A percentile compares a stretch with the other conserved stretches of the same genome.
Conservation (phyloP, 2,329 filamentous ascomycete genomes). For the Penicillium sp. region DNA sequence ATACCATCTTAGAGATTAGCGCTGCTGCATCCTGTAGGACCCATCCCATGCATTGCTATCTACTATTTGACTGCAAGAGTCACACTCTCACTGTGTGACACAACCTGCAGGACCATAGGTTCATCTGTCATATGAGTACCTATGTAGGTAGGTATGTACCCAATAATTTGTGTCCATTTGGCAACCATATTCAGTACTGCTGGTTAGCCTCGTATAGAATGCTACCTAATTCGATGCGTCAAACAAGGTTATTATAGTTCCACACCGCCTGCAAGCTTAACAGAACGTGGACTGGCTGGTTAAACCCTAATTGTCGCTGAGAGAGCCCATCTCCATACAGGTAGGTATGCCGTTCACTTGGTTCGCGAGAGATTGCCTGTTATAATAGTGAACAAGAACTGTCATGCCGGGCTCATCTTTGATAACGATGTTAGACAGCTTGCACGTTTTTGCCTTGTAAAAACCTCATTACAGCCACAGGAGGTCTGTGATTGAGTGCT, state of each 20-base stretch:
- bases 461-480: not conserved
- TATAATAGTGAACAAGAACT: constrained; percentile 5
- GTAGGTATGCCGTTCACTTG: not conserved
- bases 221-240: not conserved
- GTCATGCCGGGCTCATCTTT: constrained; percentile 1
- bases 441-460: not conserved
- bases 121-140: no score
- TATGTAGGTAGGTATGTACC: no score
- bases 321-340: not conserved
- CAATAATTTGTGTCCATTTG: not conserved
- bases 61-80: not conserved
- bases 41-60: not conserved
- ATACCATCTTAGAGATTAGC: not conserved
- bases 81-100: not conserved
- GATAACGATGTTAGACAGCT: constrained; percentile 2
- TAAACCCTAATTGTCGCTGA: not conserved
- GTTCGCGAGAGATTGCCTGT: not conserved
- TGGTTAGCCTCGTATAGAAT: not conserved
- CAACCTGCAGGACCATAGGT: not conserved
- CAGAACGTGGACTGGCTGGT: not conserved
- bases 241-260: not conserved
- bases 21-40: not conserved
- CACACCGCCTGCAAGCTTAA: not conserved
- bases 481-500: constrained; percentile 3
- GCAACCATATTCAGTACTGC: not conserved